Percentiles rank a stretch among this genome's conserved stretches.
Evolutionary conservation across 1,139 yeast species (phyloP).

Genomic region (Pneumocystis canis): DNA sequence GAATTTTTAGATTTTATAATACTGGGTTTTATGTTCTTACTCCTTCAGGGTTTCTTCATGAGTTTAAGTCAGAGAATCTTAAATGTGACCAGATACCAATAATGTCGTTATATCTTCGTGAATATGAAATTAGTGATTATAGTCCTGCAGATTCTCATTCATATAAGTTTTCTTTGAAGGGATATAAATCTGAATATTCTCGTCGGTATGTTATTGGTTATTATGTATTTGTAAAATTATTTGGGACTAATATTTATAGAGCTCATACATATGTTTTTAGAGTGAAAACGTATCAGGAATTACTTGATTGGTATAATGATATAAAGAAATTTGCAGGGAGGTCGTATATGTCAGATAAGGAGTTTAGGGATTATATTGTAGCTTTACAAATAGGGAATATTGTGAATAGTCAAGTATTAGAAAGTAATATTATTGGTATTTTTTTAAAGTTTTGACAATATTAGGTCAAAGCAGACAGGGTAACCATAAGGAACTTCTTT

Average conservation of each 20-base stretch:
- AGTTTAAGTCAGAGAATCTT: conserved; percentile 71
- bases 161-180: conserved; percentile 66
- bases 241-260: conserved; percentile 33
- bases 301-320: conserved; percentile 72
- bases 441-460: neutral
- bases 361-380: neutral
- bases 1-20: conserved; percentile 75
- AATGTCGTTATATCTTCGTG: conserved; percentile 68
- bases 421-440: neutral
- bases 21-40: conserved; percentile 86
- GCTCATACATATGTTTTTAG: conserved; percentile 91
- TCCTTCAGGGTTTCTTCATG: conserved; percentile 64
- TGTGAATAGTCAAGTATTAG: neutral
- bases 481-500: neutral
- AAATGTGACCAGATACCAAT: conserved; percentile 75
- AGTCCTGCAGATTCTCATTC: conserved; percentile 26
- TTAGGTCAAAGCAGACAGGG: neutral
- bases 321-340: neutral
- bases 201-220: conserved; percentile 7
- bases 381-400: neutral
- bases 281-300: conserved; percentile 58
- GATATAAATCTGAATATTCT: conserved; percentile 50
- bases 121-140: conserved; percentile 71
- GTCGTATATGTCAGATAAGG: neutral
- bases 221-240: neutral